phyloP scores from a whole-genome alignment of 441 rosid genomes.

The Populus hybrid region DNA sequence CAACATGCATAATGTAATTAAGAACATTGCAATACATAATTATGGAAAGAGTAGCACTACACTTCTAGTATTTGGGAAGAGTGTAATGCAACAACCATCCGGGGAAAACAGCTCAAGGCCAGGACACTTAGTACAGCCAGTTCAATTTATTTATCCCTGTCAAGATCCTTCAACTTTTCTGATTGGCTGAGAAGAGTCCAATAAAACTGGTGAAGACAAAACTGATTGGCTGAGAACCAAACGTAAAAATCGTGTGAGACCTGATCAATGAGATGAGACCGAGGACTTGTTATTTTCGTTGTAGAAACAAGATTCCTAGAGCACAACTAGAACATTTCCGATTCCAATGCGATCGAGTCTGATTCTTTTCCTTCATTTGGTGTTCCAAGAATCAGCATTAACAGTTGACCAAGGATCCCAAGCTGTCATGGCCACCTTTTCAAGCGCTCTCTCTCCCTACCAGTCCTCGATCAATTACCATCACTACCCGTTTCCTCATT shows the following conservation, averaged over 20 bases:
- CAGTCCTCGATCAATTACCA: slow-evolving; percentile 43
- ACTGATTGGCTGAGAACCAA: no score
- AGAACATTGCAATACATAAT: not conserved
- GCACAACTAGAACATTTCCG: no score
- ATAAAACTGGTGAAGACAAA: no score
- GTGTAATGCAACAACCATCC: not conserved
- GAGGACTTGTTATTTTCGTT: no score
- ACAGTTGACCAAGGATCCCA: slow-evolving; percentile 40
- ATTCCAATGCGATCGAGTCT: no score
- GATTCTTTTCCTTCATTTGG: no score
- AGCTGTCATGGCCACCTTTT: slow-evolving; percentile 77
- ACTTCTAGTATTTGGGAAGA: not conserved
- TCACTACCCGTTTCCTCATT: slow-evolving; percentile 61
- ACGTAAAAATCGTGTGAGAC: no score
- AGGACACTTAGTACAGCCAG: not conserved
- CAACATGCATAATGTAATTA: not conserved
- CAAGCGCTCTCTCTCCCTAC: slow-evolving; percentile 61
- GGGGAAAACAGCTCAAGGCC: not conserved
- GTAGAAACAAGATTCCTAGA: no score
- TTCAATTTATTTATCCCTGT: not conserved
- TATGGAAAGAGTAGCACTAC: not conserved
- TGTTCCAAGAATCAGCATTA: no score
- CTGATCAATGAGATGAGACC: no score
- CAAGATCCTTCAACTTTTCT: not conserved
- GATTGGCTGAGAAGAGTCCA: no score